A percentile compares a stretch with the other conserved stretches of the same genome.
phyloP scores from a whole-genome alignment of 2,329 filamentous ascomycete genomes.

The Monosporascus sp. region DNA sequence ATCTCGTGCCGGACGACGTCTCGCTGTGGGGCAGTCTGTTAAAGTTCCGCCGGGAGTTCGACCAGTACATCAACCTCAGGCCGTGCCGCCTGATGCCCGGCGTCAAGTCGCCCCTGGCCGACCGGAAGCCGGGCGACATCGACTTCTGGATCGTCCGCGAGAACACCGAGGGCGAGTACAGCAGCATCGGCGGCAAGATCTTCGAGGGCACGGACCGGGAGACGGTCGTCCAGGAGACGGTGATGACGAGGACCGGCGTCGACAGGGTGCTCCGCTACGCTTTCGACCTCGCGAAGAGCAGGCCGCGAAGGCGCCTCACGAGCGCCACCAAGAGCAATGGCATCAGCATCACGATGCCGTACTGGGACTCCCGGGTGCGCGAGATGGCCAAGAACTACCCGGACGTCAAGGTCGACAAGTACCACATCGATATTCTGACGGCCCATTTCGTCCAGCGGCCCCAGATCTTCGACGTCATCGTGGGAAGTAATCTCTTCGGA shows the following conservation, averaged over 20 bases:
- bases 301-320: conserved; percentile 50
- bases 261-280: conserved; percentile 56
- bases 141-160: conserved; percentile 62
- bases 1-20: conserved; percentile 57
- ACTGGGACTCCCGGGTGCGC: conserved; percentile 56
- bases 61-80: conserved; percentile 64
- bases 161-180: conserved; percentile 61
- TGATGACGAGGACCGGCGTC: conserved; percentile 54
- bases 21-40: conserved; percentile 63
- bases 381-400: conserved; percentile 48
- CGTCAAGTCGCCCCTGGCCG: conserved; percentile 50
- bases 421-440: conserved; percentile 60
- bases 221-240: conserved; percentile 52
- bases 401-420: conserved; percentile 54
- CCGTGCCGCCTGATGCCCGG: conserved; percentile 58
- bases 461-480: conserved; percentile 52
- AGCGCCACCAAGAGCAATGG: conserved; percentile 64
- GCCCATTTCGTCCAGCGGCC: conserved; percentile 56
- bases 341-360: conserved; percentile 58
- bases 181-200: conserved; percentile 55
- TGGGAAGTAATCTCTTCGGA: conserved; percentile 54
- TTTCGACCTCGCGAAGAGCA: conserved; percentile 51
- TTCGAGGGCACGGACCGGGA: conserved; percentile 54
- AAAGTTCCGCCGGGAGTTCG: conserved; percentile 60
- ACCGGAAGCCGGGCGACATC: conserved; percentile 49